Conservation (phyloP, 495 filamentous ascomycete species). For the Neurospora tetraspora region DNA sequence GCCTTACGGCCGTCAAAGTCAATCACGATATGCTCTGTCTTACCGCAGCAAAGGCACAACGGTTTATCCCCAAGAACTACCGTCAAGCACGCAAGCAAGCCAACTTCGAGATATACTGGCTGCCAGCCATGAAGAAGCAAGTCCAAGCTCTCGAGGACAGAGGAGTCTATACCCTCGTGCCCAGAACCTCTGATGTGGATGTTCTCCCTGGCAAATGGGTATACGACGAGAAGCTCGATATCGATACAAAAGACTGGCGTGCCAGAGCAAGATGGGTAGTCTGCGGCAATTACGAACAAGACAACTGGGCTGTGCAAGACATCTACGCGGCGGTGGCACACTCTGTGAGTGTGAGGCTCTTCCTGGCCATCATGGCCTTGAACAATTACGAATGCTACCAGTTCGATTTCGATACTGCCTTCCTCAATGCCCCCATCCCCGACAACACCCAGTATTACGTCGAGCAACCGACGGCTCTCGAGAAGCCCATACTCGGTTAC, state of each 20-base stretch:
- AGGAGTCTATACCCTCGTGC: background rate
- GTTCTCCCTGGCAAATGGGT: slow-evolving; percentile 1
- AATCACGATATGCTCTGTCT: background rate
- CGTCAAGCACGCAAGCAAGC: background rate
- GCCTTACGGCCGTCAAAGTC: background rate
- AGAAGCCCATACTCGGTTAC: background rate
- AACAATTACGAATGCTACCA: background rate
- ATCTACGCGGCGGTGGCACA: background rate
- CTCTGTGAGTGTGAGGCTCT: background rate
- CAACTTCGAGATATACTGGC: background rate
- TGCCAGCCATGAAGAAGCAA: background rate
- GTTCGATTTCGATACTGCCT: background rate
- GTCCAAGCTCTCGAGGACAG: background rate
- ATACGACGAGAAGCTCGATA: background rate
- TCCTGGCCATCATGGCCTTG: background rate
- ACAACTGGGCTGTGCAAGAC: background rate
- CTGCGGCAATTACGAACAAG: slow-evolving; percentile 1
- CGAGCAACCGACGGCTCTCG: background rate
- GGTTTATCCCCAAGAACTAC: slow-evolving; percentile 17
- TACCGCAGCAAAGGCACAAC: slow-evolving; percentile 15
- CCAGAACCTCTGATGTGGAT: background rate
- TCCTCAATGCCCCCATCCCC: background rate
- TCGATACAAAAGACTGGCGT: background rate
- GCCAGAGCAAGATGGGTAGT: background rate
- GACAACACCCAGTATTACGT: background rate